These are phyloP conservation scores for Cercospora sp. DNA, from an alignment of 2,329 filamentous ascomycete genomes.

Conservation along the genomic window DNA sequence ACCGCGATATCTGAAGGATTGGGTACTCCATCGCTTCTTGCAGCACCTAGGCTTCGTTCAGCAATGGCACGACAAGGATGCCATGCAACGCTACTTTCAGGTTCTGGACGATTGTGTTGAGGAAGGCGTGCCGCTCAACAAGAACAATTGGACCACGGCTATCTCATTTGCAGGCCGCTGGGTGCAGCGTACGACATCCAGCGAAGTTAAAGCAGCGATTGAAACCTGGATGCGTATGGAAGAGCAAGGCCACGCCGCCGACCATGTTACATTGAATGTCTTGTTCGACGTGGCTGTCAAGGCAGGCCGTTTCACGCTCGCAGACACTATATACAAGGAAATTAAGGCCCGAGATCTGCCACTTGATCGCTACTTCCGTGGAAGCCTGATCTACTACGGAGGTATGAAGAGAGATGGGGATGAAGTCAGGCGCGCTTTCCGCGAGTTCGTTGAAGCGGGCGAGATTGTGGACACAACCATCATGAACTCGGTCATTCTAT, in stretches of 20 bases:
- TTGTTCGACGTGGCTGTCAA: slow-evolving; percentile 87
- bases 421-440: slow-evolving; percentile 74
- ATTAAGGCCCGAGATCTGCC: slow-evolving; percentile 68
- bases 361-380: slow-evolving; percentile 77
- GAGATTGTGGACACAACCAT: slow-evolving; percentile 86
- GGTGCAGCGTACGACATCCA: slow-evolving; percentile 57
- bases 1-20: slow-evolving; percentile 51
- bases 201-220: slow-evolving; percentile 68
- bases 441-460: slow-evolving; percentile 76
- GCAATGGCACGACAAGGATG: slow-evolving; percentile 51
- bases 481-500: slow-evolving; percentile 81
- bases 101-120: slow-evolving; percentile 80
- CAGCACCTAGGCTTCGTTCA: slow-evolving; percentile 66
- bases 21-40: slow-evolving; percentile 63
- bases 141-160: slow-evolving; percentile 78
- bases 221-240: slow-evolving; percentile 91
- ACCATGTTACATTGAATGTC: slow-evolving; percentile 86
- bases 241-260: slow-evolving; percentile 62
- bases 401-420: slow-evolving; percentile 72
- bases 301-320: slow-evolving; percentile 77
- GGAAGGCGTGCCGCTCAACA: slow-evolving; percentile 66
- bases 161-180: slow-evolving; percentile 77
- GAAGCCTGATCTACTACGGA: slow-evolving; percentile 79
- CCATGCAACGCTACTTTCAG: slow-evolving; percentile 80
- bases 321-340: slow-evolving; percentile 80